Conservation (phyloP, 306 rosid species). For the Dryas octopetala region DNA sequence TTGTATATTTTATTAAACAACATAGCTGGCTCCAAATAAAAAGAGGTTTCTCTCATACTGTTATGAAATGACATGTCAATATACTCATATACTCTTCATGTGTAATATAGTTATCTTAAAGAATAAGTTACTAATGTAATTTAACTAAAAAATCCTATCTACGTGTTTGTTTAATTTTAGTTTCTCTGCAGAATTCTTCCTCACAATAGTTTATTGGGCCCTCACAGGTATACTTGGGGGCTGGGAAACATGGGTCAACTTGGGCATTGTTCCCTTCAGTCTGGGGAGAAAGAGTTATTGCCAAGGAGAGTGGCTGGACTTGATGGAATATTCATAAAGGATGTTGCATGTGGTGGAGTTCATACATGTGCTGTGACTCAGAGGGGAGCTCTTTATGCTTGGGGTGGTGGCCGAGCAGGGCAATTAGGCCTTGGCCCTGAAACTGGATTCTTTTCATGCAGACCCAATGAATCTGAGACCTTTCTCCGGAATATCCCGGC, state of each 20-base stretch:
- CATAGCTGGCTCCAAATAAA: not conserved
- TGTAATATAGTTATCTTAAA: not conserved
- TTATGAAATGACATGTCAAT: not conserved
- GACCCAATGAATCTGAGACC: constrained; percentile 51
- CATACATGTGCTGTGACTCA: constrained; percentile 82
- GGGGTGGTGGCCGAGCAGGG: constrained; percentile 96
- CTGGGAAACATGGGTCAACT: constrained; percentile 94
- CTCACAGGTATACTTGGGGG: constrained; percentile 89
- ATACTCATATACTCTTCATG: not conserved
- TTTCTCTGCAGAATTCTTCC: constrained; percentile 8
- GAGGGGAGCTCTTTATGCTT: constrained; percentile 82
- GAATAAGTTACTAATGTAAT: not conserved
- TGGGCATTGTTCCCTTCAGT: constrained; percentile 93
- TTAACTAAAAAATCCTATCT: not conserved
- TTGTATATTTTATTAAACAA: not conserved
- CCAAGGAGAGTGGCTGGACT: constrained; percentile 93
- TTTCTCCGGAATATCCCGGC: constrained; percentile 74
- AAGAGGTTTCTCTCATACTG: not conserved
- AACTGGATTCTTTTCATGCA: constrained; percentile 74
- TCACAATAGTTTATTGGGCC: constrained; percentile 29
- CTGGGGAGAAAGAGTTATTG: constrained; percentile 74
- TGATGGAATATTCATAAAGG: constrained; percentile 58
- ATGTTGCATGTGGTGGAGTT: constrained; percentile 82
- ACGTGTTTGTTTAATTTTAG: not conserved
- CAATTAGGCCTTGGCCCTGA: constrained; percentile 94